Percentiles rank a stretch among this genome's conserved stretches.
phyloP scores from a whole-genome alignment of 2,329 filamentous ascomycete genomes.

The Colletotrichum brevisporum region DNA sequence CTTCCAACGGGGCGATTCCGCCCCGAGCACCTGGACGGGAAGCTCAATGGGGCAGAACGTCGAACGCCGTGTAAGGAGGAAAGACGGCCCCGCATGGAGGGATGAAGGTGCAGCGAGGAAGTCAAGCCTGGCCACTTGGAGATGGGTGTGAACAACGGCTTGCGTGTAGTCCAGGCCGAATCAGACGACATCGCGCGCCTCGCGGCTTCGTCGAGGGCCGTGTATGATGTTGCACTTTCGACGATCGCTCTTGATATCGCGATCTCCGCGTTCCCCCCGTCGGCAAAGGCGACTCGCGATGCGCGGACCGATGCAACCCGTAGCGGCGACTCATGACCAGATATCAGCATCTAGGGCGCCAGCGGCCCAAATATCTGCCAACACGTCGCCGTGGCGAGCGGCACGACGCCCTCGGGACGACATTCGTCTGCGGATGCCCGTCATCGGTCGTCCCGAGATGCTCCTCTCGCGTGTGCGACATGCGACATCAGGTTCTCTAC shows the following conservation, averaged over 20 bases:
- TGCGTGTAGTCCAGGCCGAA: background rate
- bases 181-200: background rate
- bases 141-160: too few relatives aligned
- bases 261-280: background rate
- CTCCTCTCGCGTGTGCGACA: background rate
- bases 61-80: conserved; percentile 3
- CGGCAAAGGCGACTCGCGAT: background rate
- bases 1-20: background rate
- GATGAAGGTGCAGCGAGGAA: background rate
- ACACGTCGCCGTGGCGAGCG: conserved; percentile 2
- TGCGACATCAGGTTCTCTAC: background rate
- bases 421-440: conserved; percentile 6
- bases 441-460: background rate
- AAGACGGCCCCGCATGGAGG: background rate
- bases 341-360: background rate
- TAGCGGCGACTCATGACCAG: conserved; percentile 1
- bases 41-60: too few relatives aligned
- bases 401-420: background rate
- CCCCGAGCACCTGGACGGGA: background rate
- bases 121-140: background rate
- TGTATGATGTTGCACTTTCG: background rate
- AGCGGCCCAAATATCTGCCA: background rate
- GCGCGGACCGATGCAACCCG: background rate
- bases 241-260: background rate
- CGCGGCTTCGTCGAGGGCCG: background rate